A percentile compares a stretch with the other conserved stretches of the same genome.
These are phyloP conservation scores for Trichoderma orchidacearum DNA, from an alignment of 495 filamentous ascomycete genomes.

Conservation along the genomic window DNA sequence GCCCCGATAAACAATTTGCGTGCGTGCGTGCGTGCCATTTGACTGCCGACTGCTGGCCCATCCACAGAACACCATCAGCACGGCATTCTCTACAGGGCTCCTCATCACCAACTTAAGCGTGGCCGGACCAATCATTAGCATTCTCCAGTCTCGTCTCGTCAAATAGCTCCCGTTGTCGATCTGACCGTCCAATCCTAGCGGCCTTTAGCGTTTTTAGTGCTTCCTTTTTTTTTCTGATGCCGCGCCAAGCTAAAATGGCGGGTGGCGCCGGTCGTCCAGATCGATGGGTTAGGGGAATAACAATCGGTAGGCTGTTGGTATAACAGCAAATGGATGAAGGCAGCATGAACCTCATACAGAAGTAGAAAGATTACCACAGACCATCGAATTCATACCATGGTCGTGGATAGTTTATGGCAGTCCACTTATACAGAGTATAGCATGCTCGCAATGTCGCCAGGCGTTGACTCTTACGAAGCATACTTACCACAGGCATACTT, in stretches of 20 bases:
- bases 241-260: not conserved
- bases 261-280: not conserved
- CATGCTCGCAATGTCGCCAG: no score
- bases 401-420: no score
- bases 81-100: not conserved
- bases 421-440: no score
- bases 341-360: no score
- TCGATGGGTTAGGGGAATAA: not conserved
- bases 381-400: no score
- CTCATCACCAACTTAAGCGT: not conserved
- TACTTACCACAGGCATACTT: no score
- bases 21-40: no score
- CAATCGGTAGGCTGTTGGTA: not conserved
- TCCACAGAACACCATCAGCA: not conserved
- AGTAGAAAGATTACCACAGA: no score
- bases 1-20: no score
- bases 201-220: not conserved
- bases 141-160: not conserved
- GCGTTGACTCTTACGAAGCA: no score
- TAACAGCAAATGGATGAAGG: not conserved
- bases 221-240: no score
- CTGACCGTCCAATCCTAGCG: not conserved
- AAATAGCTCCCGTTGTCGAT: not conserved
- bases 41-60: not conserved
- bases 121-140: not conserved